These are phyloP conservation scores for Annona cherimola DNA, from an alignment of 164 flowering plant species.

Conservation along the genomic window DNA sequence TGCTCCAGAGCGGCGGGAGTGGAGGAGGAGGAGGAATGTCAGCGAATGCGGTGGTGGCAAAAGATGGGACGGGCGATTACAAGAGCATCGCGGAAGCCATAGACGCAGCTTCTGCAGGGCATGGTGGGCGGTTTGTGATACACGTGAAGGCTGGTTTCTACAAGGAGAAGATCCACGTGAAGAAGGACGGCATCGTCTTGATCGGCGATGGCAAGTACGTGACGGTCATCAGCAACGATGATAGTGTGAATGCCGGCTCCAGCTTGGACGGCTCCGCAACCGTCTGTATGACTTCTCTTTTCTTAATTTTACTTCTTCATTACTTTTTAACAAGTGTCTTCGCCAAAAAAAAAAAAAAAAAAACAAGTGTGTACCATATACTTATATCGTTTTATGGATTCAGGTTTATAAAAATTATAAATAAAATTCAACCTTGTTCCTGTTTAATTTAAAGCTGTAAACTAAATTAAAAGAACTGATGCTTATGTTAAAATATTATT, in stretches of 20 bases:
- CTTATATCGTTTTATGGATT: too few relatives aligned
- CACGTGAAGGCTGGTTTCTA: conserved; percentile 45
- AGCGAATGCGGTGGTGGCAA: conserved; percentile 41
- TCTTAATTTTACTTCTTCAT: background rate
- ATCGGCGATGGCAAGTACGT: conserved; percentile 45
- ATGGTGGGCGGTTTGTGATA: conserved; percentile 43
- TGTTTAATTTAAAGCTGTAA: too few relatives aligned
- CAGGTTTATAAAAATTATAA: too few relatives aligned
- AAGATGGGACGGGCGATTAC: conserved; percentile 45
- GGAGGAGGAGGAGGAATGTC: conserved; percentile 1
- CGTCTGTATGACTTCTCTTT: conserved; percentile 26
- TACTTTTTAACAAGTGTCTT: too few relatives aligned
- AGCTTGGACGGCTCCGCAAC: conserved; percentile 41
- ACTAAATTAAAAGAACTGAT: too few relatives aligned
- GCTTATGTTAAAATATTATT: too few relatives aligned
- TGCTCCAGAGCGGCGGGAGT: conserved; percentile 20
- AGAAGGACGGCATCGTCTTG: conserved; percentile 41
- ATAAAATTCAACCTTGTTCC: too few relatives aligned
- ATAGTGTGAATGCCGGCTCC: conserved; percentile 26
- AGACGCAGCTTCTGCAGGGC: conserved; percentile 31
- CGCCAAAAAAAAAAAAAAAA: too few relatives aligned
- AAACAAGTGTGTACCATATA: too few relatives aligned
- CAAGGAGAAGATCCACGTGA: conserved; percentile 34
- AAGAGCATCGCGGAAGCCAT: conserved; percentile 33
- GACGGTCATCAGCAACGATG: conserved; percentile 30